A percentile compares a stretch with the other conserved stretches of the same genome.
Evolutionary conservation across 441 rosid genomes (phyloP).

Genomic region (Pelargonium cotyledonis): DNA sequence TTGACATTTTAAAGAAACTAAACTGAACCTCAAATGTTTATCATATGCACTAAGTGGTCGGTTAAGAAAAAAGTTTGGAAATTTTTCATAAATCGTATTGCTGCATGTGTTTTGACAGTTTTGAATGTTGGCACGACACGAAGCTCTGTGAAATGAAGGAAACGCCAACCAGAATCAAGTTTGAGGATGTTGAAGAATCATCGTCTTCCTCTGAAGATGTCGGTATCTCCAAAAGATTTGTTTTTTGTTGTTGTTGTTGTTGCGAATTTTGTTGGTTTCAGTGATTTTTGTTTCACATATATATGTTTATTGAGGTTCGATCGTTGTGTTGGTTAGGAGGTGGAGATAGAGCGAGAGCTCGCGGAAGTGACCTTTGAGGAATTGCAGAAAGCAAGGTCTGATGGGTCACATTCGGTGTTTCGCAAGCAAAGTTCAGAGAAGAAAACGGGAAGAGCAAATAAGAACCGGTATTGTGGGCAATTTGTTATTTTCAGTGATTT

Average conservation of each 20-base stretch:
- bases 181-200: constrained; percentile 22
- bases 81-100: too few relatives aligned
- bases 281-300: background rate
- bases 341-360: constrained; percentile 22
- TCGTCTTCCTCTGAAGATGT: constrained; percentile 20
- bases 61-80: too few relatives aligned
- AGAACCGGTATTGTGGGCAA: constrained; percentile 31
- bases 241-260: background rate
- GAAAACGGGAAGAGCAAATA: constrained; percentile 36
- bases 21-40: too few relatives aligned
- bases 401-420: constrained; percentile 21
- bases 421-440: constrained; percentile 10
- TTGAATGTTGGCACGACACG: too few relatives aligned
- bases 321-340: constrained; percentile 14
- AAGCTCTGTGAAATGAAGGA: too few relatives aligned
- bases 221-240: background rate
- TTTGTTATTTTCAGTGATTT: background rate
- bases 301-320: background rate
- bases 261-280: too few relatives aligned
- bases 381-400: constrained; percentile 24
- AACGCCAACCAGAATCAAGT: constrained; percentile 22
- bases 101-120: too few relatives aligned
- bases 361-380: constrained; percentile 26
- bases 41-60: too few relatives aligned
- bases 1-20: too few relatives aligned